Evolutionary conservation across 2,329 filamentous ascomycete species (phyloP).

Genomic region (Pseudopyricularia javanii): DNA sequence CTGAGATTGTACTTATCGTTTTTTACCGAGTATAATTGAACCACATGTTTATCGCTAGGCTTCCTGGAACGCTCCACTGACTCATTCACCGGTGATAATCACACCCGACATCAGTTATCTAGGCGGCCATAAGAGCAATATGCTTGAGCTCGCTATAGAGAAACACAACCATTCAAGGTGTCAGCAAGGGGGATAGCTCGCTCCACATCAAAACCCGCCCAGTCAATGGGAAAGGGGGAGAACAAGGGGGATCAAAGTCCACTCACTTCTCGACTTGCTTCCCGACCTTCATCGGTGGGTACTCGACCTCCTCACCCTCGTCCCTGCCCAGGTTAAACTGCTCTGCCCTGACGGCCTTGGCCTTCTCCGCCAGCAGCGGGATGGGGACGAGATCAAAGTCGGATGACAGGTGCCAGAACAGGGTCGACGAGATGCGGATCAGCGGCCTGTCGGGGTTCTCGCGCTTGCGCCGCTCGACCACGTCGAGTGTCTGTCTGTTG

Average conservation of each 20-base stretch:
- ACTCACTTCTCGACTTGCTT: slow-evolving; percentile 44
- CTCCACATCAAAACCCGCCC: no score
- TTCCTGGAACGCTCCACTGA: no score
- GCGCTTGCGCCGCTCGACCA: slow-evolving; percentile 27
- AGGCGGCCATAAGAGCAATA: slow-evolving; percentile 34
- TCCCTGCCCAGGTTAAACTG: slow-evolving; percentile 37
- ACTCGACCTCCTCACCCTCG: slow-evolving; percentile 36
- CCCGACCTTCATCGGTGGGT: slow-evolving; percentile 44
- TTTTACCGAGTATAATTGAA: no score
- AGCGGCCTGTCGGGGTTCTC: slow-evolving; percentile 35
- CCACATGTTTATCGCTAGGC: no score
- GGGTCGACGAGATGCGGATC: slow-evolving; percentile 45
- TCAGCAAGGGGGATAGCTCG: no score
- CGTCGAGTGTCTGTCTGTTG: slow-evolving; percentile 36
- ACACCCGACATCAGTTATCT: background rate
- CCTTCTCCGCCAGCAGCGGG: slow-evolving; percentile 30
- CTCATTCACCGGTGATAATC: no score
- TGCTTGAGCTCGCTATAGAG: slow-evolving; percentile 37
- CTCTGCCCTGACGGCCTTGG: slow-evolving; percentile 28
- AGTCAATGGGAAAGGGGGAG: background rate
- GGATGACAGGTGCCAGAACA: slow-evolving; percentile 48
- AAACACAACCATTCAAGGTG: no score
- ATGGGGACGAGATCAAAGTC: slow-evolving; percentile 43
- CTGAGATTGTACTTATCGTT: no score
- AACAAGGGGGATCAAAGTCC: background rate